Evolutionary conservation across 305 asterid genomes (phyloP), one percentile per base, ranked within the genome.

Genomic region (Fraxinus sp.): DNA sequence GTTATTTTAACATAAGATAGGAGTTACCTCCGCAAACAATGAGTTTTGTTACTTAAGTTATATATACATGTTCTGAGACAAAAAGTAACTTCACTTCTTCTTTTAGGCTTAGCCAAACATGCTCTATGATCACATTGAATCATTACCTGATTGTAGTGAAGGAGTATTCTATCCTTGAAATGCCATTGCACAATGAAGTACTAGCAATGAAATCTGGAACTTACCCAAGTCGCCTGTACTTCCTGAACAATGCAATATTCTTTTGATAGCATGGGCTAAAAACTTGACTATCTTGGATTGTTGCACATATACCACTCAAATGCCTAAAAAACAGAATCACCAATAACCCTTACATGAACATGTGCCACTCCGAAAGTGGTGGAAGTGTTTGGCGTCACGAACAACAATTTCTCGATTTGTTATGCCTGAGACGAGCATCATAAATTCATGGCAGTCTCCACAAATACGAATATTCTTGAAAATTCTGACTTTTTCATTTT

Each of bases 361-460:
- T 9, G 46, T 75, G 39, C 98, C 97, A 77, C 79, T 55, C 9
- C 32, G 87, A 83, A 94, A 93, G 85, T 89, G 97, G 85, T 94
- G 98, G 88, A 94, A 93, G 80, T 86, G 90, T 32, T 82, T 89
- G 41, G 85, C 73, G 33, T 93, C 97, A 59, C 96, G 97, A 73
- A 94, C 85, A 52, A 91, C 83, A 55, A 94, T 93, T 84, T 94
- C 95, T 74, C 75, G 88, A 78, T 88, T 68, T 18, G 87, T 81
- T 71, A 86, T 84, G 76, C 86, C 57, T 2, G 98, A 91, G 11
- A 88, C 90, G 37, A 87, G 86, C 91, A 90, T 94, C 92, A 93
- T 94, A 85, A 87, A 93, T 77, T 93, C 94, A 78, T 94, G 98
- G 84, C 98, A 94, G 84, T 94, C 98, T 57, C 94, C 94, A 90